Base-by-base conservation (phyloP, 345 rosid genomes). In the Dovyalis caffra region DNA sequence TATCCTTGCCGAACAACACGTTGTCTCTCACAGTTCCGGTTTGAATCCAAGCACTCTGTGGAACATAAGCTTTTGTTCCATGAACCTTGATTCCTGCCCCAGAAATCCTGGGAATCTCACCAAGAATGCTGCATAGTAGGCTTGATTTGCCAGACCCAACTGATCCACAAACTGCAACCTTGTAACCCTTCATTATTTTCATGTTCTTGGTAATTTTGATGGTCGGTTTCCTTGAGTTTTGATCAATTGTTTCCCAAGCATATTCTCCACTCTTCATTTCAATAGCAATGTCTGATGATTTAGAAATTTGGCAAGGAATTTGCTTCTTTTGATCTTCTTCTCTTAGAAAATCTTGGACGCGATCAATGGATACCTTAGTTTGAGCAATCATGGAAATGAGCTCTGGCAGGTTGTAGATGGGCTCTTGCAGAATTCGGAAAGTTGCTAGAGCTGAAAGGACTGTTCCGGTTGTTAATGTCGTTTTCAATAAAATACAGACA, bases 31-130 rank as follows among this genome's bases (percentile, higher is more conserved):
- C 80, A 26, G 84, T 90, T 23, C 96, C 87, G 0, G 94, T 90
- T 75, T 88, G 97, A 81, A 88, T 87, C 98, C 98, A 94, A 53
- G 95, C 88, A 43, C 90, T 86, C 76, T 91, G 94, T 12, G 95
- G 86, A 33, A 89, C 91, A 79, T 89, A 89, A 37, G 96, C 93
- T 81, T 83, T 85, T 38, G 74, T 85, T 37, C 91, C 98, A 58
- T 84, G 57, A 8, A 87, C 83, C 74, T 78, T 84, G 61, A 81
- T 83, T 47, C 76, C 86, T 9, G 78, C 87, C 68, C 93, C 94
- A 35, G 89, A 80, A 64, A 79, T 86, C 78, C 83, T 88, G 4
- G 97, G 97, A 47, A 92, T 90, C 80, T 92, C 97, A 11, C 88
- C 92, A n/a, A 91, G 90, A 47, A 94, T 87, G 76, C 91, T 88